Conservation (phyloP, 83 land plant species). For the Picea abies region DNA sequence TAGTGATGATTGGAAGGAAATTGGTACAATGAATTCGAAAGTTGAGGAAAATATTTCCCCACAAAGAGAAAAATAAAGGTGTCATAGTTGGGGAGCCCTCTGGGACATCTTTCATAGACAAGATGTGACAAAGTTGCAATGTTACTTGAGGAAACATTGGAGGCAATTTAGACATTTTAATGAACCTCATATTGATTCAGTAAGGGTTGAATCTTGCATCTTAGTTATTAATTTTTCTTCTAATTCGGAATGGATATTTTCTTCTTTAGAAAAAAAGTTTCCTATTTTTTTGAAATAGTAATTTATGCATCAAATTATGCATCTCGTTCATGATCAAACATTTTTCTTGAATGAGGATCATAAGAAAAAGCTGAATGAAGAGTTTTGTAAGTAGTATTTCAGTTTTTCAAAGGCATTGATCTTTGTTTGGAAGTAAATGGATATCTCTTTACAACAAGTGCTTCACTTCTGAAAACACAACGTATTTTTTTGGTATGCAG, state of each 20-base stretch:
- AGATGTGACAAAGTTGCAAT: slow-evolving; percentile 58
- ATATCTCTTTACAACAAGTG: neutral
- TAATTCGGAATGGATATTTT: neutral
- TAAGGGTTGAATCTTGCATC: slow-evolving; percentile 16
- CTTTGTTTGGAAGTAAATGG: slow-evolving; percentile 2
- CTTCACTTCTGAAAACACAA: neutral
- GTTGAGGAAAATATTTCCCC: neutral
- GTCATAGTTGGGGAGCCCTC: slow-evolving; percentile 56
- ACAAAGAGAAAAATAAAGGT: neutral
- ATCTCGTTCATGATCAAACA: slow-evolving; percentile 65
- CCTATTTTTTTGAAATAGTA: neutral
- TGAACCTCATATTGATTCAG: slow-evolving; percentile 50
- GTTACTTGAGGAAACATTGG: slow-evolving; percentile 56
- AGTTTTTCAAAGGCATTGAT: neutral
- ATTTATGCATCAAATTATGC: slow-evolving; percentile 39
- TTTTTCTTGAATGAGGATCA: slow-evolving; percentile 58
- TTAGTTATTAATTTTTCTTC: neutral
- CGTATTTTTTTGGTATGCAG: slow-evolving; percentile 22
- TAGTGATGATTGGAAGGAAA: neutral
- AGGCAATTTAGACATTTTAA: slow-evolving; percentile 61
- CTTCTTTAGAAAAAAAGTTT: neutral
- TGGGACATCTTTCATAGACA: slow-evolving; percentile 71
- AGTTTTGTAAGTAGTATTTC: slow-evolving; percentile 33
- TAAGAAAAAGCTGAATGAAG: slow-evolving; percentile 67
- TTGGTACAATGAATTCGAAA: neutral